A percentile compares a stretch with the other conserved stretches of the same genome.
These are phyloP conservation scores for Elsinoe perseae DNA, from an alignment of 2,329 filamentous ascomycete species.

Conservation along the genomic window DNA sequence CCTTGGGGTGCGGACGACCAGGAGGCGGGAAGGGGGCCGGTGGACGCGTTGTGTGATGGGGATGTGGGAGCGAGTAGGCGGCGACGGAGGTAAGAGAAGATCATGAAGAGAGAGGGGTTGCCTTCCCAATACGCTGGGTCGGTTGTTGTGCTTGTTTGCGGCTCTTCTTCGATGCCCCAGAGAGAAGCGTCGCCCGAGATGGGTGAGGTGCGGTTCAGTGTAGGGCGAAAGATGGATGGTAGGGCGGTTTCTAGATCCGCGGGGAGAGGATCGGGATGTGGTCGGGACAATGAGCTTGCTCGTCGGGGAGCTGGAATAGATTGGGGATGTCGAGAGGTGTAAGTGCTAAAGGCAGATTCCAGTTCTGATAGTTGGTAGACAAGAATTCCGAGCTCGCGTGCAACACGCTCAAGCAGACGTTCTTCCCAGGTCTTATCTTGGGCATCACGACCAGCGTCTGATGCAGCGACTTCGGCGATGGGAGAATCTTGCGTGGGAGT, in stretches of 20 bases:
- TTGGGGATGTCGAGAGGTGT: slow-evolving; percentile 43
- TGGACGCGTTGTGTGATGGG: slow-evolving; percentile 20
- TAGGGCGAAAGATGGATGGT: slow-evolving; percentile 45
- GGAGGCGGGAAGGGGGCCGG: slow-evolving; percentile 27
- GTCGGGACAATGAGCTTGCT: slow-evolving; percentile 13
- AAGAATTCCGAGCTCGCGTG: slow-evolving; percentile 75
- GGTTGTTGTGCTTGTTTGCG: slow-evolving; percentile 29
- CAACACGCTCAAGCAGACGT: slow-evolving; percentile 72
- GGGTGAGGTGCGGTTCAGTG: slow-evolving; percentile 31
- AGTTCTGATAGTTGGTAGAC: slow-evolving; percentile 79
- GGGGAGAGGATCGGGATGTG: slow-evolving; percentile 24
- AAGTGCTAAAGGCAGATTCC: slow-evolving; percentile 81
- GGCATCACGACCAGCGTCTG: slow-evolving; percentile 31
- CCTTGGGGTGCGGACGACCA: slow-evolving; percentile 26
- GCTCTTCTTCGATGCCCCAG: slow-evolving; percentile 60
- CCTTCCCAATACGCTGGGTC: slow-evolving; percentile 61
- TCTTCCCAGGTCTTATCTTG: slow-evolving; percentile 57
- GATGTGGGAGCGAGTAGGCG: slow-evolving; percentile 55
- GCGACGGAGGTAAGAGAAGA: slow-evolving; percentile 78
- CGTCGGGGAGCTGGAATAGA: slow-evolving; percentile 18
- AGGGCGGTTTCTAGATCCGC: slow-evolving; percentile 21
- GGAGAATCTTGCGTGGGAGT: slow-evolving; percentile 29
- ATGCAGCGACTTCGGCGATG: slow-evolving; percentile 23
- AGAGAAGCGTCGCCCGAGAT: slow-evolving; percentile 45
- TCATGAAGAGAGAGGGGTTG: slow-evolving; percentile 80